Evolutionary conservation across 2,329 filamentous ascomycete species (phyloP), one percentile per base, ranked within the genome.

Genomic region (Pyricularia pennisetigena): DNA sequence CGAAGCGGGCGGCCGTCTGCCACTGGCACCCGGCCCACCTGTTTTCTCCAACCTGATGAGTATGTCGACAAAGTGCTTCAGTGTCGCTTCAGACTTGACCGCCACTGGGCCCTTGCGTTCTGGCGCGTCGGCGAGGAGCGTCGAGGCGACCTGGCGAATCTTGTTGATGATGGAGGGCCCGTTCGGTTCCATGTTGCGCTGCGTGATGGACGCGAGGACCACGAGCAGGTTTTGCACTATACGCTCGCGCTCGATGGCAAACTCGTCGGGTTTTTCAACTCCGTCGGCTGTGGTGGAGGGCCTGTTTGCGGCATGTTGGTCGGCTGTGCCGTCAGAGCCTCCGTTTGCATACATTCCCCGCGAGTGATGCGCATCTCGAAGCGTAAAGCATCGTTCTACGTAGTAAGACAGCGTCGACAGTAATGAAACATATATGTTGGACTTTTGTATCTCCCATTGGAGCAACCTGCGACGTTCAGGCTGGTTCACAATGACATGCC

Each of bases 381-480:
- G 82, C 72, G 88, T 88, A 77, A 92, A 92, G 78, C 94, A 97
- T 71, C 93, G 90, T 76, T 97, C 92, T 0, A 96, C 92, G 68
- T 94, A 88, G 75, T 93, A 94, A 0, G 91, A 94, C 28, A 93
- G 85, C 0, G 92, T 96, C 2, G 89, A 88, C 10, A 97, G 82
- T 73, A 93, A 90, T 6, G 90, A 94, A 2, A 89, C 88, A 74
- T 94, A 93, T 57, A 97, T 91, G 76, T 97, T 97, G 7, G 92
- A 91, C 76, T 96, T 97, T 76, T 97, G 93, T 32, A 97, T 95
- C 78, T 97, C 93, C 72, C 89, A 93, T 75, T 95, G 92, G 4
- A 93, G 76, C 68, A 83, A 81, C 1, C 86, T 82, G 2, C 86
- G 82, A 2, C 82, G 80, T 29, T 79, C 75, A 1, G 83, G 82